These are phyloP conservation scores for Phytopythium aichiense DNA, from an alignment of 352 stramenopile species.

Conservation along the genomic window DNA sequence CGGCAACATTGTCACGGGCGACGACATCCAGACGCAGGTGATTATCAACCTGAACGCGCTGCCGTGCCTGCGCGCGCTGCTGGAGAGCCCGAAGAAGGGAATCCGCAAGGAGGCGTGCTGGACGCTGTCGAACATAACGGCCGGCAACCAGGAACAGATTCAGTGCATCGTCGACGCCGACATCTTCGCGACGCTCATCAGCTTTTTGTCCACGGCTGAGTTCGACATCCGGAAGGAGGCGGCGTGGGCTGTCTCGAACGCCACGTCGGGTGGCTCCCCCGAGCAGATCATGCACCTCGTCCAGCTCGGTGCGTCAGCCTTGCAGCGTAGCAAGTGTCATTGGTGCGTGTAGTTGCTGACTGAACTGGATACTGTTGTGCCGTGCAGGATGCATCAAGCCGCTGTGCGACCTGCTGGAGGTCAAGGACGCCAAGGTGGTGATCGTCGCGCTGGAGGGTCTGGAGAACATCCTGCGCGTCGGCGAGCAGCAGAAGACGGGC, in stretches of 20 bases:
- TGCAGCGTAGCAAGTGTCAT: background rate
- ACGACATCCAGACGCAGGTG: conserved; percentile 99
- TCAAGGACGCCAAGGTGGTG: conserved; percentile 98
- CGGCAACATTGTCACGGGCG: conserved; percentile 99
- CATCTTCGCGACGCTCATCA: conserved; percentile 97
- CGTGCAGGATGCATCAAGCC: conserved; percentile 92
- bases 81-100: conserved; percentile 96
- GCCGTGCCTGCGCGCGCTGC: conserved; percentile 92
- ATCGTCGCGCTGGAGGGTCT: conserved; percentile 98
- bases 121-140: conserved; percentile 99
- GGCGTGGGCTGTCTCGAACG: conserved; percentile 98
- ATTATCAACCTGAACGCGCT: conserved; percentile 98
- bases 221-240: conserved; percentile 99
- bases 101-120: conserved; percentile 99
- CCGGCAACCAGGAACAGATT: conserved; percentile 98
- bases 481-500: conserved; percentile 55
- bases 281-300: conserved; percentile 98
- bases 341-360: conserved; percentile 4
- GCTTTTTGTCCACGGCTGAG: conserved; percentile 94
- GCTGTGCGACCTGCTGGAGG: conserved; percentile 95
- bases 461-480: conserved; percentile 98
- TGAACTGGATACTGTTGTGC: conserved; percentile 1
- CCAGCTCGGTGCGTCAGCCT: conserved; percentile 64
- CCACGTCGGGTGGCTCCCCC: conserved; percentile 91
- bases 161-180: conserved; percentile 97